A percentile compares a stretch with the other conserved stretches of the same genome.
Conservation (phyloP, 345 rosid genomes). For the Draba incana region DNA sequence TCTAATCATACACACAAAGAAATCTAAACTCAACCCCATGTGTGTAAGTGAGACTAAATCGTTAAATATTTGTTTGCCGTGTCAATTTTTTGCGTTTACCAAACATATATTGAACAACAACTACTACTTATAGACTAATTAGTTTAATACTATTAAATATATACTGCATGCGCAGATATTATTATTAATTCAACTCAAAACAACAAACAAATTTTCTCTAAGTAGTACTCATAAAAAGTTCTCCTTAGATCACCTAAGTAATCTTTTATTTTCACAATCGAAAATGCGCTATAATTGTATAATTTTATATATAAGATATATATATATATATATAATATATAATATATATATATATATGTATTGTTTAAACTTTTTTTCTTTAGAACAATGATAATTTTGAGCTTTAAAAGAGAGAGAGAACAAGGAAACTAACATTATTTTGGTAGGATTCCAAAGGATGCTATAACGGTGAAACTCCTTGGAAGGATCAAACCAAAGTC, state of each 20-base stretch:
- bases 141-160: neutral
- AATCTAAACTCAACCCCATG: slow-evolving; percentile 6
- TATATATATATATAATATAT: too few relatives aligned
- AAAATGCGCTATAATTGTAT: slow-evolving; percentile 2
- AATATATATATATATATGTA: too few relatives aligned
- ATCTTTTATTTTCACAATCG: neutral
- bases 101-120: slow-evolving; percentile 11
- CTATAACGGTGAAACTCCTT: slow-evolving; percentile 84
- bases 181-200: neutral
- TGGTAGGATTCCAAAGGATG: slow-evolving; percentile 76
- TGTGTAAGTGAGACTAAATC: slow-evolving; percentile 11
- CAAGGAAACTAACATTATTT: slow-evolving; percentile 65
- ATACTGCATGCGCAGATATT: slow-evolving; percentile 1
- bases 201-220: neutral
- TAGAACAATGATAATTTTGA: neutral
- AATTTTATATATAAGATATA: too few relatives aligned
- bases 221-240: neutral
- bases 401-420: neutral
- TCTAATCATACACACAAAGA: neutral
- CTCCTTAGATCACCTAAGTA: slow-evolving; percentile 21
- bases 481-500: slow-evolving; percentile 93
- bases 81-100: slow-evolving; percentile 15
- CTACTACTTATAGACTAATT: too few relatives aligned
- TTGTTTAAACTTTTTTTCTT: neutral
- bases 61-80: slow-evolving; percentile 10